A percentile compares a stretch with the other conserved stretches of the same genome.
phyloP scores from a whole-genome alignment of 2,329 filamentous ascomycete species.

The Colletotrichum plurivorum region DNA sequence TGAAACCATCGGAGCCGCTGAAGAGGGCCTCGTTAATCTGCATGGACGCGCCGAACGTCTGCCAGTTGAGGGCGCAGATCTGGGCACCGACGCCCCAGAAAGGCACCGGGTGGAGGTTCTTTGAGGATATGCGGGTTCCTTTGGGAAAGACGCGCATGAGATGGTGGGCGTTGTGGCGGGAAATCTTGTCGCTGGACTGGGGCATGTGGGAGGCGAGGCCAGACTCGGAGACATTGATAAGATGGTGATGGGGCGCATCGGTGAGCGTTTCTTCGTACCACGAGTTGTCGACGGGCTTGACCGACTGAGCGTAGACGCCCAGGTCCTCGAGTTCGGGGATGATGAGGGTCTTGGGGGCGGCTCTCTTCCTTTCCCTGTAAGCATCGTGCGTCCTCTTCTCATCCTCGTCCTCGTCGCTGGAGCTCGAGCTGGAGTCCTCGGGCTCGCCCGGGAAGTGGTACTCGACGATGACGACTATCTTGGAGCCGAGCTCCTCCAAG shows the following conservation, averaged over 20 bases:
- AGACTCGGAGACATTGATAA: conserved; percentile 79
- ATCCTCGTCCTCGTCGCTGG: conserved; percentile 57
- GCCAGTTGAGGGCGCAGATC: conserved; percentile 79
- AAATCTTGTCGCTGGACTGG: conserved; percentile 61
- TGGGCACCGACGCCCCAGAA: conserved; percentile 79
- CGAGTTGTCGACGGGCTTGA: conserved; percentile 76
- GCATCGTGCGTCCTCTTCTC: conserved; percentile 57
- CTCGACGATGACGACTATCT: conserved; percentile 78
- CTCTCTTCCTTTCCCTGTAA: conserved; percentile 65
- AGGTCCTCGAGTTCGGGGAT: conserved; percentile 76
- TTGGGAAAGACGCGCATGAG: conserved; percentile 81
- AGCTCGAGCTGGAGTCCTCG: conserved; percentile 53
- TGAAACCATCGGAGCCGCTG: conserved; percentile 74
- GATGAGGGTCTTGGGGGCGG: conserved; percentile 63
- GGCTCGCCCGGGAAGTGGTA: conserved; percentile 71
- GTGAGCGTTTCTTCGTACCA: conserved; percentile 70
- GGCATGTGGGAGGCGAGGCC: conserved; percentile 68
- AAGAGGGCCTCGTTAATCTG: conserved; percentile 80
- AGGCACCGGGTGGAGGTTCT: conserved; percentile 72
- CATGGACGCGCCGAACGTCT: conserved; percentile 75
- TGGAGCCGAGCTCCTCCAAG: conserved; percentile 71
- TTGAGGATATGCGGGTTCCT: conserved; percentile 76
- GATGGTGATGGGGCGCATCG: conserved; percentile 74
- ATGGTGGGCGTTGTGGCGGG: conserved; percentile 73
- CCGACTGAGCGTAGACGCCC: conserved; percentile 78